Evolutionary conservation across 78 protist genomes (phyloP), one percentile per base, ranked within the genome.

Genomic region (slime mould (Dictyostelium discoideum)): DNA sequence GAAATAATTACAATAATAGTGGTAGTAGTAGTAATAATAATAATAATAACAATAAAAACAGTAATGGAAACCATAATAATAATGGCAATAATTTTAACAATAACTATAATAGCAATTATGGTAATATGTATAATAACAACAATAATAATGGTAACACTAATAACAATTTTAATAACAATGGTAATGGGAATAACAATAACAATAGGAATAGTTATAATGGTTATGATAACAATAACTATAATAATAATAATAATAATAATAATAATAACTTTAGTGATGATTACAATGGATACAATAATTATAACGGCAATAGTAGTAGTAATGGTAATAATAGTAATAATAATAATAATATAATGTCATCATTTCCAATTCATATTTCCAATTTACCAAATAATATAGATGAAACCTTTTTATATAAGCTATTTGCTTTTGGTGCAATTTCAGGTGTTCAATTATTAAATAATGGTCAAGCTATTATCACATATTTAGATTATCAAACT

Each of bases 371-470:
- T 5, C 88, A 84, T 14, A 65, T 84, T 65, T 84, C 88, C 14
- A 84, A 84, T 65, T 18, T 84, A 39, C 80, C 88, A 57, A 18
- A 20, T 20, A 65, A 84, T 5, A 29, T 44, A 3, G 92, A 85
- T 26, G 92, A 85, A 85, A 54, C 44, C 46, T 85, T 46, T 72
- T 14, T 85, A 16, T 85, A 85, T 37, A 85, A 85, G 26, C n/a
- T 85, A 26, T 85, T 85, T 85, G 92, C 81, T 0, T 85, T 72
- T 65, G 92, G 92, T 14, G 60, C 92, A 4, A 72, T 85, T 10
- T 65, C 92, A n/a, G 79, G 79, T 22, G 79, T 84, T 4, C 67
- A 84, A 18, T 6, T 85, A 26, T 16, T 85, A 8, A 32, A 42
- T 9, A 69, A 60, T 69, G 60, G 78, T 26, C 72, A 85, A n/a